phyloP scores from a whole-genome alignment of 768 basidiomycete species.

The Lanmaoa rubissima region DNA sequence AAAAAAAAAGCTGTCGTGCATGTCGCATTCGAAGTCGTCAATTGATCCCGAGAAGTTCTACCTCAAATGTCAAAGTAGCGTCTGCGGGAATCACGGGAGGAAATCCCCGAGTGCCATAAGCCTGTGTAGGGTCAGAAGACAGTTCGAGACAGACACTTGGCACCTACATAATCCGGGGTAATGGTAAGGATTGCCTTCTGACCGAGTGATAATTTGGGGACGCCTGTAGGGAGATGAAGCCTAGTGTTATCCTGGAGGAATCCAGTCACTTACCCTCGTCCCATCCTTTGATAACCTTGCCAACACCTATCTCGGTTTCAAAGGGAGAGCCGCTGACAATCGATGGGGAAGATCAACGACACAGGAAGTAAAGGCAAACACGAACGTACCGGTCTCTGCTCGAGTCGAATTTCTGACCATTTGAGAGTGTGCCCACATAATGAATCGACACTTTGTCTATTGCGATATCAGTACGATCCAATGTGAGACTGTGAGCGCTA shows the following conservation, averaged over 20 bases:
- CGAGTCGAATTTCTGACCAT: constrained; percentile 73
- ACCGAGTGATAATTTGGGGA: constrained; percentile 73
- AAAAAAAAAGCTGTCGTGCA: constrained; percentile 21
- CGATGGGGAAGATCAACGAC: constrained; percentile 6
- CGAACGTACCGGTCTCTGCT: constrained; percentile 64
- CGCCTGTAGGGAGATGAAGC: constrained; percentile 44
- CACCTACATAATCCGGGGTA: constrained; percentile 75
- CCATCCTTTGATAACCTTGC: constrained; percentile 88
- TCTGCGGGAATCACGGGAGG: constrained; percentile 79
- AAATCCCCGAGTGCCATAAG: constrained; percentile 72
- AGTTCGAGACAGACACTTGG: constrained; percentile 3
- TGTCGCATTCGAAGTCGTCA: constrained; percentile 23
- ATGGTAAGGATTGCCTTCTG: constrained; percentile 66
- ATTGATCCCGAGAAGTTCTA: constrained; percentile 76
- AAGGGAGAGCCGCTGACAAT: constrained; percentile 56
- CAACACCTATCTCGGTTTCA: constrained; percentile 68
- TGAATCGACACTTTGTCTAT: constrained; percentile 73
- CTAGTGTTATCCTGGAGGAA: not conserved
- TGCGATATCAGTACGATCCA: constrained; percentile 26
- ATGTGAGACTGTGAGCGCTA: constrained; percentile 6
- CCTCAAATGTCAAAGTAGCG: constrained; percentile 74
- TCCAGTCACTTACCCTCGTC: constrained; percentile 64
- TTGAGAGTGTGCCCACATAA: constrained; percentile 68
- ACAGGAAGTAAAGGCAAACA: not conserved
- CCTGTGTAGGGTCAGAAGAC: constrained; percentile 39